These are phyloP conservation scores for Aureobasidium uvarum DNA, from an alignment of 2,329 filamentous ascomycete genomes.

Conservation along the genomic window DNA sequence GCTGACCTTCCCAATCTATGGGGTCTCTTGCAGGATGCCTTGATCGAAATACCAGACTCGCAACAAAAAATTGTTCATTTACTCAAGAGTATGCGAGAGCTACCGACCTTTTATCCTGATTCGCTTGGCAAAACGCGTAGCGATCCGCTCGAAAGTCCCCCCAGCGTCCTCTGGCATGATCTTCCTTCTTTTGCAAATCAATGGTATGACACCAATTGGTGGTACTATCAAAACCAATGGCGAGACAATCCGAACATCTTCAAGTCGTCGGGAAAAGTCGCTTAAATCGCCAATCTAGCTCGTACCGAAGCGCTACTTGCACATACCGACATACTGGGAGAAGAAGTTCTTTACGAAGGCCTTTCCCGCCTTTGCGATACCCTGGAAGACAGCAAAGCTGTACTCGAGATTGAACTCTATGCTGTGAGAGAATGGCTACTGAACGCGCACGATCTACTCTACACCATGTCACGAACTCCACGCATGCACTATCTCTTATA, in stretches of 20 bases:
- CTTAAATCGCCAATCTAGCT: neutral
- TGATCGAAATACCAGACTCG: neutral
- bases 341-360: neutral
- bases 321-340: neutral
- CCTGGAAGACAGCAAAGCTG: neutral
- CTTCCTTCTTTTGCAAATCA: neutral
- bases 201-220: constrained; percentile 4
- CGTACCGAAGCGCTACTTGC: constrained; percentile 3
- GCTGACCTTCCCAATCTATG: neutral
- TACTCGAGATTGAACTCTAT: neutral
- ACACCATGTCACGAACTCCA: neutral
- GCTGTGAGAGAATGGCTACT: neutral
- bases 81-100: neutral
- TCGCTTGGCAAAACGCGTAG: neutral
- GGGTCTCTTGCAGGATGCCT: neutral
- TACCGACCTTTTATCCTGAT: neutral
- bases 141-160: neutral
- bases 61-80: neutral
- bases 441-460: neutral
- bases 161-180: neutral
- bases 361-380: neutral
- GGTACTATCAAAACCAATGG: constrained; percentile 12
- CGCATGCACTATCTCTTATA: neutral
- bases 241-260: neutral
- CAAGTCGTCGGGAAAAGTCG: neutral